Evolutionary conservation across 305 asterid genomes (phyloP), one percentile per base, ranked within the genome.

Genomic region (Stenogyne calaminthoides): DNA sequence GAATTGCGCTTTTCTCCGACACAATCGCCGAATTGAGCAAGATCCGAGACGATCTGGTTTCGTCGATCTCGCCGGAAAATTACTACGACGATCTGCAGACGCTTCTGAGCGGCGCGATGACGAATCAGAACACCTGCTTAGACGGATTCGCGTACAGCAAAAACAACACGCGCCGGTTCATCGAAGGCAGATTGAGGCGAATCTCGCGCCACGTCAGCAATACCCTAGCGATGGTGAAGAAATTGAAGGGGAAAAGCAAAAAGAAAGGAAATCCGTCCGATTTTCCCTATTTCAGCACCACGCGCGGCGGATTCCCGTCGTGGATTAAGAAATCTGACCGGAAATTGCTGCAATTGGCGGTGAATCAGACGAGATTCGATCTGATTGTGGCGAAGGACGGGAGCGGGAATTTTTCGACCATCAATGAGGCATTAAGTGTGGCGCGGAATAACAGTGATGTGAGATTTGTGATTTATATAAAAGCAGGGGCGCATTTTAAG

Each of bases 61-160:
- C 77, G 0, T 20, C 66, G 16, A 67, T 44, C 2, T 69, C 88
- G 4, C 80, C 89, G 63, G 81, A 67, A 5, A 78, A 64, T 10
- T 84, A 81, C 72, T 87, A 84, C 75, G 70, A 77, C 78, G 88
- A 88, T 19, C 36, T 92, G 12, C 84, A 81, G 76, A 90, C 96
- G 34, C 84, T 92, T 44, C 83, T 92, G 42, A 92, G 97, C 74
- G 97, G 89, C 66, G 92, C 93, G n/a, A 92, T 92, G 92, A 92
- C 96, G 14, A 92, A 90, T 61, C 96, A 89, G 84, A 54, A 74
- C 83, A 92, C 96, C 15, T 92, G 98, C 77, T 91, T 92, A 51
- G 98, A 90, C 69, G 97, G 97, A 0, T 87, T 92, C 77, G 95
- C 89, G 5, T 86, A 77, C 75, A 80, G 89, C 55, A 78, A 75